Conservation (phyloP, 108 stramenopile species). For the Discostella stelligeroides region DNA sequence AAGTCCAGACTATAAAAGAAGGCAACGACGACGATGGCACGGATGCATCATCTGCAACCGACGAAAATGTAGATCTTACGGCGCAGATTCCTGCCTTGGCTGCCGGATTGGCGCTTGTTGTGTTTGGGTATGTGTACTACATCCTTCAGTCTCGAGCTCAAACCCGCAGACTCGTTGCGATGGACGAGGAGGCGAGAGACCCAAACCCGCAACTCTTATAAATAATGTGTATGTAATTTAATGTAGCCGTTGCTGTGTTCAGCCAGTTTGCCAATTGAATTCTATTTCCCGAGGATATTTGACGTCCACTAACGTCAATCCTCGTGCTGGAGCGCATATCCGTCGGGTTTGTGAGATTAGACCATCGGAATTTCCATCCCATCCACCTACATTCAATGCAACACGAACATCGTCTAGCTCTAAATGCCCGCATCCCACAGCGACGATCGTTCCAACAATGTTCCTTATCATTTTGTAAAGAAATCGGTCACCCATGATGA, state of each 20-base stretch:
- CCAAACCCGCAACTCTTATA: conserved; percentile 35
- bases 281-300: conserved; percentile 21
- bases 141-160: conserved; percentile 40
- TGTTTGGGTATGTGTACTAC: conserved; percentile 42
- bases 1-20: conserved; percentile 34
- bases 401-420: conserved; percentile 47
- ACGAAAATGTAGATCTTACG: conserved; percentile 13
- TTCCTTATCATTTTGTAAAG: conserved; percentile 85
- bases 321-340: conserved; percentile 52
- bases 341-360: conserved; percentile 6
- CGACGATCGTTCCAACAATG: conserved; percentile 77
- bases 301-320: conserved; percentile 40
- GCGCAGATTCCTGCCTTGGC: conserved; percentile 38
- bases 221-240: not conserved
- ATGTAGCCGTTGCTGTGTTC: not conserved
- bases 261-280: conserved; percentile 42
- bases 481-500: conserved; percentile 76
- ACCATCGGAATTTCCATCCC: conserved; percentile 7
- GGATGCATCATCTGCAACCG: conserved; percentile 1
- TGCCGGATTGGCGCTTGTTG: conserved; percentile 37
- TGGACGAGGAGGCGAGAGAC: conserved; percentile 36
- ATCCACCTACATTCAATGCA: conserved; percentile 42
- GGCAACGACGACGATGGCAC: conserved; percentile 33
- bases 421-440: conserved; percentile 55
- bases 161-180: conserved; percentile 30